Evolutionary conservation across 2,329 filamentous ascomycete genomes (phyloP).

Genomic region (Verticillium zaregamsianum): DNA sequence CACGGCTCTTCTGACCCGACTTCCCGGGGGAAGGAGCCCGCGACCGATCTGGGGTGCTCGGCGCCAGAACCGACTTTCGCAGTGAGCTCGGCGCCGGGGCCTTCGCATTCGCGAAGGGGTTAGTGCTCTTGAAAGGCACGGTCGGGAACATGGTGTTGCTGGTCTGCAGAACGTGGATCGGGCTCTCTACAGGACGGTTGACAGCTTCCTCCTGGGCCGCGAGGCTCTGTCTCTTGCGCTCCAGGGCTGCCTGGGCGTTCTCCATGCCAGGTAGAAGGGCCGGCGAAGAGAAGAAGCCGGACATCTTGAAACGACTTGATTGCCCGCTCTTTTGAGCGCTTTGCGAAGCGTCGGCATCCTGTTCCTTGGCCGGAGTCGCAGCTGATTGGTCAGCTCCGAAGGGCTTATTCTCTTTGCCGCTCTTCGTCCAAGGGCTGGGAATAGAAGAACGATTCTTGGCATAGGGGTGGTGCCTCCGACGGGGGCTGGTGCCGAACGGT

Average conservation of each 20-base stretch:
- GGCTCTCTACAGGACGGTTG: slow-evolving; percentile 7
- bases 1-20: neutral
- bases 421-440: slow-evolving; percentile 37
- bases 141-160: slow-evolving; percentile 34
- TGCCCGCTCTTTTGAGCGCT: neutral
- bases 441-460: slow-evolving; percentile 14
- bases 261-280: slow-evolving; percentile 30
- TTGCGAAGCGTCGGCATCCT: neutral
- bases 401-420: slow-evolving; percentile 12
- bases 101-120: neutral
- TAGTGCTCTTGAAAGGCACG: neutral
- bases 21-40: neutral
- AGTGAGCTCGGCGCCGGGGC: neutral
- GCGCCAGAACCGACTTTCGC: neutral
- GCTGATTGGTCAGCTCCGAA: neutral
- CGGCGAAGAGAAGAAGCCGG: slow-evolving; percentile 56
- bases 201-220: slow-evolving; percentile 6
- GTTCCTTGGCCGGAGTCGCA: neutral
- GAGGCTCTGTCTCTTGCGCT: slow-evolving; percentile 6
- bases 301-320: slow-evolving; percentile 31
- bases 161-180: slow-evolving; percentile 21
- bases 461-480: slow-evolving; percentile 1
- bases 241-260: slow-evolving; percentile 6
- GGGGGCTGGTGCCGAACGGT: neutral
- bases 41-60: neutral